Conservation (phyloP, 495 filamentous ascomycete species). For the Neurospora sp. region DNA sequence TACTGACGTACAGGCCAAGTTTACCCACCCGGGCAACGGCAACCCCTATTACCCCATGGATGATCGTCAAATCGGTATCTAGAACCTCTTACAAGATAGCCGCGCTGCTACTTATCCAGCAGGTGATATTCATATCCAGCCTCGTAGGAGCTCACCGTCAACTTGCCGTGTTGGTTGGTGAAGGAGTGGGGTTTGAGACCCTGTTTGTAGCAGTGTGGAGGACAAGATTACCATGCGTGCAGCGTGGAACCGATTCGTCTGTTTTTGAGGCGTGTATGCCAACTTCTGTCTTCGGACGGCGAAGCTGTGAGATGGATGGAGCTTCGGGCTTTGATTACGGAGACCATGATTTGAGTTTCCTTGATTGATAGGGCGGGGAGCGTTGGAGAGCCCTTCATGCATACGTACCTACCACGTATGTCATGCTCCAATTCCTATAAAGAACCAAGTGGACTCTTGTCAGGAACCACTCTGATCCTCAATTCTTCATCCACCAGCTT, state of each 20-base stretch:
- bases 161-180: not conserved
- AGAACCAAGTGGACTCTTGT: not conserved
- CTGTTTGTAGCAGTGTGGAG: not conserved
- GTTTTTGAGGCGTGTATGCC: not conserved
- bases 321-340: not conserved
- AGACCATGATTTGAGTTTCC: not conserved
- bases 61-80: not conserved
- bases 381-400: not conserved
- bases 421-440: not conserved
- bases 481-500: not conserved
- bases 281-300: not conserved
- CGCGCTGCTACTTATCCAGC: not conserved
- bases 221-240: not conserved
- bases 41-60: not conserved
- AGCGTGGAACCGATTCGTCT: not conserved
- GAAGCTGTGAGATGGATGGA: not conserved
- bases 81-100: not conserved
- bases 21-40: not conserved
- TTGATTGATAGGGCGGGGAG: not conserved
- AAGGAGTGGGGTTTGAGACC: not conserved
- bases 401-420: not conserved
- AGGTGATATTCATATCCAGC: not conserved
- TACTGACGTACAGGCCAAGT: not conserved
- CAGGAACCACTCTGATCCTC: not conserved
- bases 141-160: not conserved